phyloP scores from a whole-genome alignment of 2,329 filamentous ascomycete genomes.

The Colletotrichum karsti region DNA sequence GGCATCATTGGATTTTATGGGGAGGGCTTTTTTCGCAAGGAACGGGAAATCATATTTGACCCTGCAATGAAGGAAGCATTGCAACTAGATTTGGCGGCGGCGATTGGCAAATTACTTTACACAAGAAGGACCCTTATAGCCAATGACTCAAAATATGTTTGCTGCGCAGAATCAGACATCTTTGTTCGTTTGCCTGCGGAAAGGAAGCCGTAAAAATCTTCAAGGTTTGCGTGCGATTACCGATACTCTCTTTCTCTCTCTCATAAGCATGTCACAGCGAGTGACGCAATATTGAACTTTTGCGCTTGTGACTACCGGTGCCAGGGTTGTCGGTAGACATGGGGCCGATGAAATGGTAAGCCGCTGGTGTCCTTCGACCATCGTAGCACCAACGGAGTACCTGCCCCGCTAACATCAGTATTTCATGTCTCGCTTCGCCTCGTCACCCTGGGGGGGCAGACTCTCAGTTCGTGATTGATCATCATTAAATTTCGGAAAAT shows the following conservation, averaged over 20 bases:
- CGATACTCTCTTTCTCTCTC: too few species aligned
- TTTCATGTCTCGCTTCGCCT: not conserved
- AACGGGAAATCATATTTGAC: conserved; percentile 2
- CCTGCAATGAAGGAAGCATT: not conserved
- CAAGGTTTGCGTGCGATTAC: not conserved
- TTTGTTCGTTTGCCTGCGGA: too few species aligned
- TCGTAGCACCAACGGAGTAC: not conserved
- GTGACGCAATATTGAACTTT: conserved; percentile 18
- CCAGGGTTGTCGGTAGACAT: not conserved
- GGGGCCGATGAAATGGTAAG: conserved; percentile 6
- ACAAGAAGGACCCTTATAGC: conserved; percentile 9
- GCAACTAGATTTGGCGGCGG: not conserved
- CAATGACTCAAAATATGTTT: not conserved
- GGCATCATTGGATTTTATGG: conserved; percentile 27
- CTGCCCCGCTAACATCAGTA: not conserved
- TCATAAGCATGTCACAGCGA: not conserved
- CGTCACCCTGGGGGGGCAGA: too few species aligned
- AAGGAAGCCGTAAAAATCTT: not conserved
- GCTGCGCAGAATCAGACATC: too few species aligned
- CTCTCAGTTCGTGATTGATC: too few species aligned
- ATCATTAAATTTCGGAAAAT: too few species aligned
- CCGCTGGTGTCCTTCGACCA: not conserved
- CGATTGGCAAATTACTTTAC: not conserved
- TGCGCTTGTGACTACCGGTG: not conserved
- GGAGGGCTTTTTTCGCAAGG: conserved; percentile 7